Percentiles rank a stretch among this genome's conserved stretches.
These are phyloP conservation scores for Corylus heterophylla DNA, from an alignment of 306 rosid genomes.

Conservation along the genomic window DNA sequence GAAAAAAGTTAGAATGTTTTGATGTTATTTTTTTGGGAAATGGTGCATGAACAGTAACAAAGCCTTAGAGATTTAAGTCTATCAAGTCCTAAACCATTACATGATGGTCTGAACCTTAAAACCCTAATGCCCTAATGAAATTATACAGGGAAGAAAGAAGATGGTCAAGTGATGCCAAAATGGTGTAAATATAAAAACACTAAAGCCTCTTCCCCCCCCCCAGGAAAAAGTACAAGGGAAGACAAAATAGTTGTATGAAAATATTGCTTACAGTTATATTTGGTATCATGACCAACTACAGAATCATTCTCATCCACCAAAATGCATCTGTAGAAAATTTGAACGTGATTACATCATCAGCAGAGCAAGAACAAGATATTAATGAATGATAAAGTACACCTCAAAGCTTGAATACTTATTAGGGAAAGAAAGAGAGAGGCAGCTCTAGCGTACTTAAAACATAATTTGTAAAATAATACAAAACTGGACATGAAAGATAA, in stretches of 20 bases:
- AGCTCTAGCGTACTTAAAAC: background rate
- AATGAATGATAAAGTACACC: constrained; percentile 1
- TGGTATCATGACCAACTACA: constrained; percentile 92
- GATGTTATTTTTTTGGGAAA: too few relatives aligned
- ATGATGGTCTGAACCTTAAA: background rate
- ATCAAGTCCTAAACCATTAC: background rate
- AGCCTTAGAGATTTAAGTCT: background rate
- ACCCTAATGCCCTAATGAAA: background rate
- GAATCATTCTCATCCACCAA: constrained; percentile 93
- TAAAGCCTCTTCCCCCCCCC: background rate
- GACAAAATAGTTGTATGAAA: background rate
- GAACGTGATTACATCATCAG: constrained; percentile 18
- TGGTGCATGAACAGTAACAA: too few relatives aligned
- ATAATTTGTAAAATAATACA: background rate
- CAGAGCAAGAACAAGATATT: constrained; percentile 19
- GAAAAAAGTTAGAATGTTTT: too few relatives aligned
- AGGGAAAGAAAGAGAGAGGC: background rate
- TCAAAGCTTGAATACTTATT: constrained; percentile 6
- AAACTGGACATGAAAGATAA: background rate
- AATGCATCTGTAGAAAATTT: constrained; percentile 72
- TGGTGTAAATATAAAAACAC: background rate
- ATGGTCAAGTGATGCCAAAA: background rate
- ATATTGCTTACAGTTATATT: constrained; percentile 81
- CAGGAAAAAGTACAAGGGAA: background rate
- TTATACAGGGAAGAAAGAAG: background rate